These are phyloP conservation scores for Peronospora tabacina DNA, from an alignment of 352 stramenopile genomes.

Conservation along the genomic window DNA sequence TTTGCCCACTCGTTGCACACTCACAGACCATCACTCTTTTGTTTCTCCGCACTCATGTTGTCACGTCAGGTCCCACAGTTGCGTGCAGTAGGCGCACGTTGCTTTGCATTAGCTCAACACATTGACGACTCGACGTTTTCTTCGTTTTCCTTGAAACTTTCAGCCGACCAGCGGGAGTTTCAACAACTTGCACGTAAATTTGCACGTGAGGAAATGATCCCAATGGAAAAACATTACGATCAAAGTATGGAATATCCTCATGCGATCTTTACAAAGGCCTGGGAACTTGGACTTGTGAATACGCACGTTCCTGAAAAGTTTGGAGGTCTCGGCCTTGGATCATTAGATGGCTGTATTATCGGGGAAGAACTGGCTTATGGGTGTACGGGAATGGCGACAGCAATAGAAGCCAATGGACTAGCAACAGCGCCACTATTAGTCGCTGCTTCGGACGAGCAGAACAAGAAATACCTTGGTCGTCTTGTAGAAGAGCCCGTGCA, in stretches of 20 bases:
- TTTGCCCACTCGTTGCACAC: neutral
- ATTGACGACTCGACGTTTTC: slow-evolving; percentile 46
- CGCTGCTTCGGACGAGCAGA: slow-evolving; percentile 70
- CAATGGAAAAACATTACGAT: slow-evolving; percentile 78
- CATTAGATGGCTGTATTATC: slow-evolving; percentile 81
- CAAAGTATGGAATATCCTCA: slow-evolving; percentile 80
- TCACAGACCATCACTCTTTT: slow-evolving; percentile 3
- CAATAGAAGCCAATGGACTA: slow-evolving; percentile 85
- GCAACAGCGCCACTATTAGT: slow-evolving; percentile 79
- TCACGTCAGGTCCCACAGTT: neutral
- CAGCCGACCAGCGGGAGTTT: slow-evolving; percentile 84
- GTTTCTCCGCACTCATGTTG: slow-evolving; percentile 8
- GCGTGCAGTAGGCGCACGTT: slow-evolving; percentile 19
- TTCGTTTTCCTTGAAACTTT: slow-evolving; percentile 73
- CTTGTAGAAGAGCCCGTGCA: slow-evolving; percentile 78
- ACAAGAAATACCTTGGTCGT: slow-evolving; percentile 81
- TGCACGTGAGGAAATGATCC: slow-evolving; percentile 86
- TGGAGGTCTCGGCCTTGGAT: slow-evolving; percentile 70
- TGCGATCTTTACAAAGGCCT: slow-evolving; percentile 85
- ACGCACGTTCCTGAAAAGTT: slow-evolving; percentile 82
- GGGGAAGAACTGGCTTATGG: slow-evolving; percentile 87
- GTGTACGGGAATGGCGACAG: slow-evolving; percentile 88
- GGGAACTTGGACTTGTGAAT: slow-evolving; percentile 85
- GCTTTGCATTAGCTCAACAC: slow-evolving; percentile 36
- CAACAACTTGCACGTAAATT: slow-evolving; percentile 84